phyloP scores from a whole-genome alignment of 495 filamentous ascomycete species.

The Penicillium riverlandense region DNA sequence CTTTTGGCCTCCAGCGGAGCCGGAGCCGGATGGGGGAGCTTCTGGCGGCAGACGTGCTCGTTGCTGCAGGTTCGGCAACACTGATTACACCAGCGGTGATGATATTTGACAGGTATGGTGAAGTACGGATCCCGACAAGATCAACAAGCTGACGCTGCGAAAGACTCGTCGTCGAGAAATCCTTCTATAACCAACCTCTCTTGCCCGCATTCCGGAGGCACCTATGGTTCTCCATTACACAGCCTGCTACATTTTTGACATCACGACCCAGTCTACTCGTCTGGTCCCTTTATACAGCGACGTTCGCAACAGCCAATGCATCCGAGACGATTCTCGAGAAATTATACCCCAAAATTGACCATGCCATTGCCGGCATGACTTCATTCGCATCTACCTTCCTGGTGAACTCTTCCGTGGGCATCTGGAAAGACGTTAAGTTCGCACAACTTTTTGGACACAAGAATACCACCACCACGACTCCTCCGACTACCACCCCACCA shows the following conservation, averaged over 20 bases:
- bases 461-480: conserved; percentile 5
- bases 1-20: conserved; percentile 20
- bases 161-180: conserved; percentile 72
- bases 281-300: conserved; percentile 77
- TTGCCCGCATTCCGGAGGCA: conserved; percentile 55
- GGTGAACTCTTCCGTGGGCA: conserved; percentile 34
- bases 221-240: conserved; percentile 51
- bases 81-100: conserved; percentile 33
- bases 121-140: too few relatives aligned
- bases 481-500: conserved; percentile 24
- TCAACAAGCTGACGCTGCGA: conserved; percentile 2
- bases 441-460: conserved; percentile 33
- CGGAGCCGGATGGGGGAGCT: conserved; percentile 24
- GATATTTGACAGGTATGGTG: conserved; percentile 31
- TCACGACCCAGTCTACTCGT: conserved; percentile 74
- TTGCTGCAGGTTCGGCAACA: conserved; percentile 32
- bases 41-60: conserved; percentile 24
- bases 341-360: conserved; percentile 39
- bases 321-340: conserved; percentile 39
- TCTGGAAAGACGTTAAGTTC: conserved; percentile 43
- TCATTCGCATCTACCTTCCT: conserved; percentile 31
- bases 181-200: conserved; percentile 66
- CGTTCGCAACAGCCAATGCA: conserved; percentile 78
- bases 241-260: conserved; percentile 61
- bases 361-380: conserved; percentile 37